Base-by-base conservation (phyloP, 2,329 filamentous ascomycete species). In the Arthrobotrys entomopaga region DNA sequence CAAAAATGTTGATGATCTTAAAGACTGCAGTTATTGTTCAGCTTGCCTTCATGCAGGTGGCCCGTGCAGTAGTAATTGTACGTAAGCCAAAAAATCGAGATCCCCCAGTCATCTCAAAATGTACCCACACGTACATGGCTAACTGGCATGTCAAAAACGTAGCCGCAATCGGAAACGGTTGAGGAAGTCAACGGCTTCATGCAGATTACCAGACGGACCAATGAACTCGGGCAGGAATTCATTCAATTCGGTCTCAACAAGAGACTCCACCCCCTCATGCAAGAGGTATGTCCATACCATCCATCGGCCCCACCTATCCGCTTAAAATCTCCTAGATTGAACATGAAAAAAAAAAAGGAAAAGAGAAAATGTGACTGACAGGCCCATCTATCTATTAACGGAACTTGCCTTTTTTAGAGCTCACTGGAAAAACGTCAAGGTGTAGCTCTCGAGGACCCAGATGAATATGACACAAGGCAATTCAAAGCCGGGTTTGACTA, bases 11-110 rank as follows among this genome's bases (percentile, higher is more conserved):
- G 5, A 34, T 10, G 10, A 34, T 34, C 6, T 34, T 34, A 34
- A 34, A 34, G 7, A 34, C 5, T 34, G 29, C 29, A 34, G 10
- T 34, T 34, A 10, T 34, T 5, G 10, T 34, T 34, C 29, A 34
- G 7, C 29, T 34, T 10, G 29, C 15, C 8, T n/a, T 34, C 24
- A 7, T 24, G 24, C 38, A 10, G 16, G 10, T 15, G 13, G 42
- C 20, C 13, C 2, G 6, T 4, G 46, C 15, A 5, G 46, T 50
- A 50, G 46, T 19, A 20, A 53, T 60, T 57, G 69, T 73, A 73
- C 5, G 60, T 19, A 24, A n/a, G 15, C 16, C 15, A 7, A 13
- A 7, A 13, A 5, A 46, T 46, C 16, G 13, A 46, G 16, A 15
- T 15, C n/a, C 16, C 13, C 3, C 6, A 46, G 13, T 46, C 42